A percentile compares a stretch with the other conserved stretches of the same genome.
Evolutionary conservation across 148 eudicot genomes (phyloP).

Genomic region (Chenopodium berlandieri): DNA sequence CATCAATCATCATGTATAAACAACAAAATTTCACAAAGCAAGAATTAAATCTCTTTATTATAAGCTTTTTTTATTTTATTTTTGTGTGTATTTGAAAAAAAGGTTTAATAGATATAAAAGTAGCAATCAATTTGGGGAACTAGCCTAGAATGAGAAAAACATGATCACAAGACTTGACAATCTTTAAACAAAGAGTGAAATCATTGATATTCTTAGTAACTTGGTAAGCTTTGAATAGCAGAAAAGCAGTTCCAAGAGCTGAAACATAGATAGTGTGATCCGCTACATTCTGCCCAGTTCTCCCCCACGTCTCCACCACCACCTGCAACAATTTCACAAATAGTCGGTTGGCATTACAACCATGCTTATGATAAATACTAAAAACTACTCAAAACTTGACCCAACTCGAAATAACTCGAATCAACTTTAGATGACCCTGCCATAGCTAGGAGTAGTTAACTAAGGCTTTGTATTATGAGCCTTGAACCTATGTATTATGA

Average conservation of each 20-base stretch:
- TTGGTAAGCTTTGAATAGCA: conserved; percentile 47
- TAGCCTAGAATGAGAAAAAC: conserved; percentile 38
- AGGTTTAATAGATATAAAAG: too few relatives aligned
- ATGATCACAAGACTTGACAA: conserved; percentile 63
- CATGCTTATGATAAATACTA: not conserved
- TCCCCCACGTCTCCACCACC: conserved; percentile 54
- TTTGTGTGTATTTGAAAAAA: too few relatives aligned
- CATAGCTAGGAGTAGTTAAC: too few relatives aligned
- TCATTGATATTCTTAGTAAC: conserved; percentile 42
- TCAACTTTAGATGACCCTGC: too few relatives aligned
- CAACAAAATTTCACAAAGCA: too few relatives aligned
- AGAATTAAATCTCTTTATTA: too few relatives aligned
- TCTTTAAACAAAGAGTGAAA: conserved; percentile 46
- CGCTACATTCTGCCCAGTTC: conserved; percentile 25
- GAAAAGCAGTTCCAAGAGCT: conserved; percentile 59
- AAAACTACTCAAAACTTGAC: too few relatives aligned
- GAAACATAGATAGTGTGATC: conserved; percentile 52
- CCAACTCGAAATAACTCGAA: too few relatives aligned
- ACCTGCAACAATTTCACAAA: conserved; percentile 26
- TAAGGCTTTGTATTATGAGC: too few relatives aligned
- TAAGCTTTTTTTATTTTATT: too few relatives aligned
- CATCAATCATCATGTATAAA: too few relatives aligned
- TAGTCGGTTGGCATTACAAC: not conserved
- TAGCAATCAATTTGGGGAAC: not conserved
- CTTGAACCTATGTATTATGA: too few relatives aligned